Percentiles rank a stretch among this genome's conserved stretches.
These are phyloP conservation scores for Erucastrum elatum DNA, from an alignment of 345 rosid genomes.

Conservation along the genomic window DNA sequence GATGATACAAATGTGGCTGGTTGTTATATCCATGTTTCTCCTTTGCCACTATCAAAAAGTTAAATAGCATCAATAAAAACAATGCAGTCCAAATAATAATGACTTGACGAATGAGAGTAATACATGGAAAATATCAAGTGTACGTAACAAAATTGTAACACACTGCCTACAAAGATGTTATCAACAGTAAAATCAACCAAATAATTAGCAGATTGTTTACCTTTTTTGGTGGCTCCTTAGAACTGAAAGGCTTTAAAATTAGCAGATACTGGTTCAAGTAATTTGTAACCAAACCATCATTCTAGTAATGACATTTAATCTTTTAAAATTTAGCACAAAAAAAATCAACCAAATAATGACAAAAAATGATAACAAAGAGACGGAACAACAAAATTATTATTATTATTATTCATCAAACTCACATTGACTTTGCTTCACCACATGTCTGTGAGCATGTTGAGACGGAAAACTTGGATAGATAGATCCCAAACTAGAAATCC, in stretches of 20 bases:
- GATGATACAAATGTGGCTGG: not conserved
- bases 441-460: not conserved
- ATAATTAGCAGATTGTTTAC: too few species aligned
- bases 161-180: not conserved
- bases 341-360: not conserved
- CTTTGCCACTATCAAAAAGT: not conserved
- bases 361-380: not conserved
- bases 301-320: too few species aligned
- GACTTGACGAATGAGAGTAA: not conserved
- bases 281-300: too few species aligned
- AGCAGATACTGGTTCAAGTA: too few species aligned
- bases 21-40: not conserved
- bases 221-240: too few species aligned
- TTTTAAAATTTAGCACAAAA: too few species aligned
- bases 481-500: too few species aligned
- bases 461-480: too few species aligned
- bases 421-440: not conserved
- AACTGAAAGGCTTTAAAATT: too few species aligned
- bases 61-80: not conserved
- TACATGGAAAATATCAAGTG: not conserved
- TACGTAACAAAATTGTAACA: not conserved
- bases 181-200: not conserved
- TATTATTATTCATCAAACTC: not conserved
- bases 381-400: too few species aligned
- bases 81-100: not conserved